Conservation (phyloP, 169 alveolate genomes). For the Plasmodium gaboni region DNA sequence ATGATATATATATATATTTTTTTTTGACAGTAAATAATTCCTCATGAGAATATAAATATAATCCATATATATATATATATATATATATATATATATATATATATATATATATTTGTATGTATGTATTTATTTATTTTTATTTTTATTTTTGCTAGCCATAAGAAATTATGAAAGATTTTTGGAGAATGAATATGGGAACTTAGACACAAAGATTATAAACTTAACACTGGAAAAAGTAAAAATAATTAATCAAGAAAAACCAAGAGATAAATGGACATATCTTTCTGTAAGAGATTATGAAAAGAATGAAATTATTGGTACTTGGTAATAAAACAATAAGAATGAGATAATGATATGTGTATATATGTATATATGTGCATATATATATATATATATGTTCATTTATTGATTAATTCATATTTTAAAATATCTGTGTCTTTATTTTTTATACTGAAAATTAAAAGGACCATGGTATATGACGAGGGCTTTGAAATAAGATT, state of each 20-base stretch:
- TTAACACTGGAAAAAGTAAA: slow-evolving; percentile 39
- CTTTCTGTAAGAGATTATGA: slow-evolving; percentile 72
- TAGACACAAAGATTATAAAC: neutral
- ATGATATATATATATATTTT: neutral
- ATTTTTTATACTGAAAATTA: no score
- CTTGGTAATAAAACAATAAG: slow-evolving; percentile 22
- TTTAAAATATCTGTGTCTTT: no score
- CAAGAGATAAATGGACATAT: slow-evolving; percentile 75
- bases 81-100: neutral
- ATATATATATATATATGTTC: neutral
- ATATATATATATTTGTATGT: neutral
- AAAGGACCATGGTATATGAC: slow-evolving; percentile 89
- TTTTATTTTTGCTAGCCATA: neutral
- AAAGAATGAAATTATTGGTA: slow-evolving; percentile 68
- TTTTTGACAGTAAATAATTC: neutral
- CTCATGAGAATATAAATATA: no score
- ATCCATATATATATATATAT: neutral
- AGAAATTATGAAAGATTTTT: slow-evolving; percentile 15
- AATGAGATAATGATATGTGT: neutral
- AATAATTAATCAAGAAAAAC: neutral
- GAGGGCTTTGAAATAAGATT: slow-evolving; percentile 86
- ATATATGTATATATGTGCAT: neutral
- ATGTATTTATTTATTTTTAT: neutral
- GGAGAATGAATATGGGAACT: slow-evolving; percentile 22
- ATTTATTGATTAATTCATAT: neutral